Percentiles rank a stretch among this genome's conserved stretches.
phyloP scores from a whole-genome alignment of 192 early-diverging fungal species.

The Piromyces finnis region DNA sequence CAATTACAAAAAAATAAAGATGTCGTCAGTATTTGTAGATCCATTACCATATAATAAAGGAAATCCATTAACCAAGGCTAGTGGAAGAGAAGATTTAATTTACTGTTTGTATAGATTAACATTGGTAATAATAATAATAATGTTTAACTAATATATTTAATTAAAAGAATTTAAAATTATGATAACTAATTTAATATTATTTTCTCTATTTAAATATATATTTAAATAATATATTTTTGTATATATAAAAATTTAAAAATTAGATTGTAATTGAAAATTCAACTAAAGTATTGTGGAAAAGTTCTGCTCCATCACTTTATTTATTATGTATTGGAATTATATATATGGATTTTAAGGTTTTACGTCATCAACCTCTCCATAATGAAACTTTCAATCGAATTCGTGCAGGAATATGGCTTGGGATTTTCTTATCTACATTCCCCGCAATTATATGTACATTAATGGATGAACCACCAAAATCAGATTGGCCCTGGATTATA shows the following conservation, averaged over 20 bases:
- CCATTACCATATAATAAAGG: background rate
- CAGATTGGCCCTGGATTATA: background rate
- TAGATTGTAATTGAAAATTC: background rate
- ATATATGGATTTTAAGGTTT: background rate
- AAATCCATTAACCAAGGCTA: background rate
- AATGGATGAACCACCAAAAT: background rate
- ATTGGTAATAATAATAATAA: background rate
- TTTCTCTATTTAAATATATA: no score
- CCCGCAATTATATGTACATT: background rate
- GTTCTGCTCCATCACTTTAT: background rate
- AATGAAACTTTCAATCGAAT: background rate
- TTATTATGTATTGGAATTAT: background rate
- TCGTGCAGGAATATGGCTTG: background rate
- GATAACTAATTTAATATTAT: no score
- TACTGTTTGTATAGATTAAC: background rate
- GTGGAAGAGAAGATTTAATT: background rate
- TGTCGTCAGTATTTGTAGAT: background rate
- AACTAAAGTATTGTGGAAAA: background rate
- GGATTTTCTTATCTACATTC: background rate
- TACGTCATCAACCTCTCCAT: background rate
- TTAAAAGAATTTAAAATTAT: no score
- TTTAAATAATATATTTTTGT: no score
- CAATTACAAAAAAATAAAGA: no score
- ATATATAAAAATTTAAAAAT: no score
- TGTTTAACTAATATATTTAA: no score